These are phyloP conservation scores for Nitzschia putrida DNA, from an alignment of 108 stramenopile species.

Conservation along the genomic window DNA sequence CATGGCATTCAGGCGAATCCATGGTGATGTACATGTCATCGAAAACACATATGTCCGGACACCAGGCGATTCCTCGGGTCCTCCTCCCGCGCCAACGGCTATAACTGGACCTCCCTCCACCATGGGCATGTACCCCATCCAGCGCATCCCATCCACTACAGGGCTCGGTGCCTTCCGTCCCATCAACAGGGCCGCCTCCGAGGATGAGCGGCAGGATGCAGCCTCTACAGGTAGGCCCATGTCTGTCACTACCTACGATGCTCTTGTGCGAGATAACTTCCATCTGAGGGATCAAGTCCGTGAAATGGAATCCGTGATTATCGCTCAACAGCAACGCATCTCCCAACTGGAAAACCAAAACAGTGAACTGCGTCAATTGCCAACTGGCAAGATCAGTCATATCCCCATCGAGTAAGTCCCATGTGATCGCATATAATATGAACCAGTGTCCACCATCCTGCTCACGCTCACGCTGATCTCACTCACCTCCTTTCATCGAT, in stretches of 20 bases:
- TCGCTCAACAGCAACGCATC: slow-evolving; percentile 32
- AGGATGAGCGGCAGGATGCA: slow-evolving; percentile 5
- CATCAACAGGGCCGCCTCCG: neutral
- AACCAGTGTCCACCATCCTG: neutral
- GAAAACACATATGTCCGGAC: neutral
- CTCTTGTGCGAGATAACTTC: slow-evolving; percentile 48
- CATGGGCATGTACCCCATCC: no score
- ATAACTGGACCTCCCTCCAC: no score
- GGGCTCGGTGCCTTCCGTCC: neutral
- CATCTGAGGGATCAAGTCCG: slow-evolving; percentile 60
- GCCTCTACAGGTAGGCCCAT: neutral
- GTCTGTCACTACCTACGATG: slow-evolving; percentile 12
- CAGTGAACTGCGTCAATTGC: slow-evolving; percentile 46
- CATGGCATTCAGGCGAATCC: no score
- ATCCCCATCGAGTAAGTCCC: slow-evolving; percentile 54
- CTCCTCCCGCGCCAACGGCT: neutral
- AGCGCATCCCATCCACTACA: neutral
- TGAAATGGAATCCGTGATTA: slow-evolving; percentile 31
- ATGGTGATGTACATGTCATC: neutral
- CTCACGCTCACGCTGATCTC: neutral
- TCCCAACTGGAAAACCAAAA: slow-evolving; percentile 40
- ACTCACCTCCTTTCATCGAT: slow-evolving; percentile 1
- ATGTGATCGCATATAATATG: neutral
- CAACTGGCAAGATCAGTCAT: slow-evolving; percentile 52
- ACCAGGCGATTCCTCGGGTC: neutral